Evolutionary conservation across 305 asterid genomes (phyloP), one percentile per base, ranked within the genome.

Genomic region (Nicotiana rustica): DNA sequence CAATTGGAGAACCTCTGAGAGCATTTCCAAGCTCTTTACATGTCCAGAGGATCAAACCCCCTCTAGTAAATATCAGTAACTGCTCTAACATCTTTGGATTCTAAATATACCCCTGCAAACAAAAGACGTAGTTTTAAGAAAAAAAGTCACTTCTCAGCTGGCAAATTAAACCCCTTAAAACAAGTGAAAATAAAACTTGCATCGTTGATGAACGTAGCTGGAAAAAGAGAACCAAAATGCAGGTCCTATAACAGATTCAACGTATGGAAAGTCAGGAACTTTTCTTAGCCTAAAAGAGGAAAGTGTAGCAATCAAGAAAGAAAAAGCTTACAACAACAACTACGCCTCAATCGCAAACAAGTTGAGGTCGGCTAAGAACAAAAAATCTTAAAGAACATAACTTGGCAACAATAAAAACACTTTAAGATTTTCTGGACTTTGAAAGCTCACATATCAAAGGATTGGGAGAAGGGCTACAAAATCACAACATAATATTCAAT

Each of bases 41-140:
- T 7, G 97, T 92, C 99, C 99, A 96, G 89, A 96, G 99, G 95
- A 96, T 96, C 90, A 96, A 83, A 17, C 99, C 97, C 71, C 98
- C 98, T 88, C 99, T 88, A 8, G 98, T 94, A 80, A 94, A 96
- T 85, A 96, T 96, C 57, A 96, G 89, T 76, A 96, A 86, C 87
- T 94, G 98, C 86, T 96, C 99, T 83, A 94, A 91, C 98, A 96
- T 96, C 82, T 87, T 84, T 86, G 78, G 15, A 33, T 49, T 49
- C 79, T 49, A 81, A 44, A 68, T 67, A 79, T 78, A 62, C 77
- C 67, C 87, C 97, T 94, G 95, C 84, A 84, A 85, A 78, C 33
- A 87, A 81, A 73, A 67, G n/a, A 73, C 21, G 19, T 4, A 44
- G 61, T 35, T 12, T 47, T 36, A 36, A 47, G 14, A 2, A 44